Conservation (phyloP, 2,329 filamentous ascomycete species). For the Fusarium continuum region DNA sequence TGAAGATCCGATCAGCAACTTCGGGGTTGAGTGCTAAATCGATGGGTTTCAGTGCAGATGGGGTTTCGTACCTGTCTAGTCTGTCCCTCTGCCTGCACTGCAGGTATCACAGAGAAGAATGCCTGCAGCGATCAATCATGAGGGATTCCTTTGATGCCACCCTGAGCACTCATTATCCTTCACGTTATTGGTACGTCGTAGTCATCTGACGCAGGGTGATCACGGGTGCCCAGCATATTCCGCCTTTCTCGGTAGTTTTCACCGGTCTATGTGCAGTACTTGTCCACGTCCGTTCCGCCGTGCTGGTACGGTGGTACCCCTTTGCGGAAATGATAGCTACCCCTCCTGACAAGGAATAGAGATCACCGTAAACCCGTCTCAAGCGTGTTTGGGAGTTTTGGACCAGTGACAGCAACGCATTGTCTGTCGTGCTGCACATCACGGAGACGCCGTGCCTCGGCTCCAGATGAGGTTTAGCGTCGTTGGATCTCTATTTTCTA, state of each 20-base stretch:
- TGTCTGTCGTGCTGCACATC: slow-evolving; percentile 6
- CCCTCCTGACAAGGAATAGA: slow-evolving; percentile 22
- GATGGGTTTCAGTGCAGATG: background rate
- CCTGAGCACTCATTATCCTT: slow-evolving; percentile 8
- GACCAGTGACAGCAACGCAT: slow-evolving; percentile 21
- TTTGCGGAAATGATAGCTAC: slow-evolving; percentile 33
- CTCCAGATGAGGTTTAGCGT: slow-evolving; percentile 26
- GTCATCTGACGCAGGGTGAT: slow-evolving; percentile 33
- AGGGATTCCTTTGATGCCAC: slow-evolving; percentile 27
- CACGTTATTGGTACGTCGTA: slow-evolving; percentile 6
- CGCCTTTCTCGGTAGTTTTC: slow-evolving; percentile 38
- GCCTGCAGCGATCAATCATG: slow-evolving; percentile 37
- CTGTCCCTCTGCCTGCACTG: background rate
- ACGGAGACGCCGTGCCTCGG: slow-evolving; percentile 42
- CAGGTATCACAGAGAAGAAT: background rate
- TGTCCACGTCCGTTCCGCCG: slow-evolving; percentile 35
- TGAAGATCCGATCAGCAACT: background rate
- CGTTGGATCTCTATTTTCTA: background rate
- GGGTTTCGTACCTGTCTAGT: background rate
- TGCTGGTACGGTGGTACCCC: slow-evolving; percentile 35
- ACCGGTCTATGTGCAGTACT: slow-evolving; percentile 13
- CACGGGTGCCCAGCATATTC: slow-evolving; percentile 5
- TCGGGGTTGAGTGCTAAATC: background rate
- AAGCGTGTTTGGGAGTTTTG: slow-evolving; percentile 39
- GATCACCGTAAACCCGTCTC: slow-evolving; percentile 36